These are phyloP conservation scores for Endocalyx cinctus DNA, from an alignment of 2,329 filamentous ascomycete species.

Conservation along the genomic window DNA sequence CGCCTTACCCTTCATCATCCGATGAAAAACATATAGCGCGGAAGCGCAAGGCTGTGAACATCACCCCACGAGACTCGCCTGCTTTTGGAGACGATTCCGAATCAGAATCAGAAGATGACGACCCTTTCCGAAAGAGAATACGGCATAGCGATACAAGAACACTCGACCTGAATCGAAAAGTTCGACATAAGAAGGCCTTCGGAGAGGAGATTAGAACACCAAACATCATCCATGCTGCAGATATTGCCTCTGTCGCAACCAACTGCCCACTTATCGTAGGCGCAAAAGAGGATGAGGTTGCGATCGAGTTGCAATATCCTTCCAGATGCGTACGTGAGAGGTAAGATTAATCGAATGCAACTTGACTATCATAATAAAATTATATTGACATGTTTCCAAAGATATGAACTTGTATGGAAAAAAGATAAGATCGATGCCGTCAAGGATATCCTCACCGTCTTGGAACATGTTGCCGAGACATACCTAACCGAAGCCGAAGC, in stretches of 20 bases:
- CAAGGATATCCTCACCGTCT: slow-evolving; percentile 66
- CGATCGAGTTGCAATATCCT: slow-evolving; percentile 77
- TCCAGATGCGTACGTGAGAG: slow-evolving; percentile 65
- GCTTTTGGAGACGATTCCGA: slow-evolving; percentile 45
- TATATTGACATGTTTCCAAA: slow-evolving; percentile 20
- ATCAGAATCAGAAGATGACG: slow-evolving; percentile 46
- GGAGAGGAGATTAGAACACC: slow-evolving; percentile 37
- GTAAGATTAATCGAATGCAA: slow-evolving; percentile 37
- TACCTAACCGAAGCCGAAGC: slow-evolving; percentile 72
- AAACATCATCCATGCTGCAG: slow-evolving; percentile 53
- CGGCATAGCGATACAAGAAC: slow-evolving; percentile 37
- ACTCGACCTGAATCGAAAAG: slow-evolving; percentile 42
- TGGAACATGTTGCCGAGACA: slow-evolving; percentile 65
- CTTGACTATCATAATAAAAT: slow-evolving; percentile 8
- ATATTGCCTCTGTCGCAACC: slow-evolving; percentile 48
- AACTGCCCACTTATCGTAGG: slow-evolving; percentile 48
- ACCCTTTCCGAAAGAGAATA: slow-evolving; percentile 48
- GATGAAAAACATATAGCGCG: slow-evolving; percentile 29
- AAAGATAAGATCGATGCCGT: slow-evolving; percentile 76
- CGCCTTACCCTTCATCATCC: slow-evolving; percentile 29
- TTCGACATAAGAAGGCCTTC: slow-evolving; percentile 43
- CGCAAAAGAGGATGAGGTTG: slow-evolving; percentile 47
- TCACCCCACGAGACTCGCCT: slow-evolving; percentile 37
- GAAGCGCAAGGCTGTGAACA: slow-evolving; percentile 43
- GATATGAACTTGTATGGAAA: slow-evolving; percentile 72